A percentile compares a stretch with the other conserved stretches of the same genome.
phyloP scores from a whole-genome alignment of 768 basidiomycete species.

The Hericium coralloides region DNA sequence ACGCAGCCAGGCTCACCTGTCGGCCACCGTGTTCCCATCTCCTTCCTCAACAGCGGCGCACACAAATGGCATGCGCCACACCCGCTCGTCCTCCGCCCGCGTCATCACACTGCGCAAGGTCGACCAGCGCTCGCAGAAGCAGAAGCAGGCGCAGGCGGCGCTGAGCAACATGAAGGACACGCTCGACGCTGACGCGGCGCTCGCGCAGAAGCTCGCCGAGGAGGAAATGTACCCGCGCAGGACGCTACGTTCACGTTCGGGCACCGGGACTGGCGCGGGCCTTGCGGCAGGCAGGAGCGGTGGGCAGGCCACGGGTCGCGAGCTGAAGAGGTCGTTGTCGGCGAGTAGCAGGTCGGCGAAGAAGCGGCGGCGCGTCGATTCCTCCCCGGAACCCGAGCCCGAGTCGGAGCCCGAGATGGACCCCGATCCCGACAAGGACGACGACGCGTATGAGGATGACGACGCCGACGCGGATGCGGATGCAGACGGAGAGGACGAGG shows the following conservation, averaged over 20 bases:
- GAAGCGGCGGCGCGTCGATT: constrained; percentile 24
- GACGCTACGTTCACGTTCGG: constrained; percentile 21
- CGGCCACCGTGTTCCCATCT: not conserved
- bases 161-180: not conserved
- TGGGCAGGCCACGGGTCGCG: constrained; percentile 16
- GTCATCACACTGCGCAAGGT: not conserved
- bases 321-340: constrained; percentile 5
- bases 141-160: constrained; percentile 6
- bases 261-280: not conserved
- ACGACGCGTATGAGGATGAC: not conserved
- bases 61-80: not conserved
- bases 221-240: constrained; percentile 20
- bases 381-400: constrained; percentile 16
- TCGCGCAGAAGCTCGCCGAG: constrained; percentile 21
- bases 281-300: not conserved
- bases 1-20: constrained; percentile 7
- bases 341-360: not conserved
- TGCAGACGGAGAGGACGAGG: not conserved
- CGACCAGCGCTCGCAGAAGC: constrained; percentile 14
- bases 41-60: not conserved
- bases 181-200: constrained; percentile 17
- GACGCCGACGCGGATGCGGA: not conserved
- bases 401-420: constrained; percentile 11
- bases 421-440: constrained; percentile 3
- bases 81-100: not conserved